A percentile compares a stretch with the other conserved stretches of the same genome.
Conservation (phyloP, 2,329 filamentous ascomycete species). For the Alternaria ventricosa region DNA sequence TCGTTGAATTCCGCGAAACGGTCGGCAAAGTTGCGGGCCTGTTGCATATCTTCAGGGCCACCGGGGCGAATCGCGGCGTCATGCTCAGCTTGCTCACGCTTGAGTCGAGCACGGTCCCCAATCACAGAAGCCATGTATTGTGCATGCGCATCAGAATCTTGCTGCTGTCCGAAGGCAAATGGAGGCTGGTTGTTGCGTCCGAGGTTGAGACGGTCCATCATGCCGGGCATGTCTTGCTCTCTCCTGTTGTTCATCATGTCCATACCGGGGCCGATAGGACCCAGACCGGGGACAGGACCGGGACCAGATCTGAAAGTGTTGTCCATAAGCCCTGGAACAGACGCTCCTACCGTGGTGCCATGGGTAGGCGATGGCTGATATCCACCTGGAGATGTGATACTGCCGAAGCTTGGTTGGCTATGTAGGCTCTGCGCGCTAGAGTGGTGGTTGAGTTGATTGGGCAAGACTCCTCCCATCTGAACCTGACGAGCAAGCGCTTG, state of each 20-base stretch:
- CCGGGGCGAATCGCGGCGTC: constrained; percentile 49
- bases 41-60: constrained; percentile 36
- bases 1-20: constrained; percentile 85
- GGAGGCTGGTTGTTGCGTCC: constrained; percentile 58
- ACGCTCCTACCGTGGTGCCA: constrained; percentile 52
- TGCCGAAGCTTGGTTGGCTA: constrained; percentile 95
- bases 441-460: constrained; percentile 82
- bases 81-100: constrained; percentile 67
- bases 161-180: constrained; percentile 59
- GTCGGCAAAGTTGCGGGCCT: constrained; percentile 61
- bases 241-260: constrained; percentile 57
- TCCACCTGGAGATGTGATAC: constrained; percentile 84
- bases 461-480: constrained; percentile 61
- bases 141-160: constrained; percentile 55
- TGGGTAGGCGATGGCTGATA: constrained; percentile 68
- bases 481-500: constrained; percentile 75
- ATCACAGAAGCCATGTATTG: constrained; percentile 67
- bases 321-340: constrained; percentile 74
- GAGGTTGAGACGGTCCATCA: constrained; percentile 71
- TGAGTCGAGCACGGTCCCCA: constrained; percentile 65
- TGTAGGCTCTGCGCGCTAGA: constrained; percentile 95
- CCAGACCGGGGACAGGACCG: constrained; percentile 49
- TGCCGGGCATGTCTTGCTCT: constrained; percentile 73
- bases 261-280: constrained; percentile 54
- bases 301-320: constrained; percentile 52